Evolutionary conservation across 176 grass and related monocot species (phyloP).

Genomic region (Avena atlantica): DNA sequence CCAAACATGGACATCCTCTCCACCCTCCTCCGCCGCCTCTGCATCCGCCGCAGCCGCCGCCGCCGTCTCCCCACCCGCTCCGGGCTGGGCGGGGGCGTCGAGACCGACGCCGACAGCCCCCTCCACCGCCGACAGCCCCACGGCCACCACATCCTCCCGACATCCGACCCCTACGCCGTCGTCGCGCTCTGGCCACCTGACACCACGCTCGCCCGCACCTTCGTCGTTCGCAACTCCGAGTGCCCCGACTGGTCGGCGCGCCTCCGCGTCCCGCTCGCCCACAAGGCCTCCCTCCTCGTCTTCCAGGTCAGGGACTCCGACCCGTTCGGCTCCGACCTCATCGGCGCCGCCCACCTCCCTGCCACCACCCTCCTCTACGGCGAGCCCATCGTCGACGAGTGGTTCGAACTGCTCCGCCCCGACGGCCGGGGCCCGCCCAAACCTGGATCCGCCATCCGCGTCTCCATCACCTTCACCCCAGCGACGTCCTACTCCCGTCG

Average conservation of each 20-base stretch:
- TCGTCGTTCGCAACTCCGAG: constrained; percentile 69
- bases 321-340: constrained; percentile 72
- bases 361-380: constrained; percentile 5
- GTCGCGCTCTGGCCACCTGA: constrained; percentile 33
- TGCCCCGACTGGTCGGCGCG: constrained; percentile 47
- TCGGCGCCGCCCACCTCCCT: constrained; percentile 56
- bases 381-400: neutral
- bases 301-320: constrained; percentile 80
- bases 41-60: constrained; percentile 26
- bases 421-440: constrained; percentile 46
- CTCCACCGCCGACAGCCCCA: constrained; percentile 5
- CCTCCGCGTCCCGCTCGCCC: constrained; percentile 69
- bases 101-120: neutral
- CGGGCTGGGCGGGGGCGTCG: neutral
- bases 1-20: constrained; percentile 85
- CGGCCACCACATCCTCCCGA: constrained; percentile 19
- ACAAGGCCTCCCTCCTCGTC: constrained; percentile 37
- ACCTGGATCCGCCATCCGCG: constrained; percentile 35
- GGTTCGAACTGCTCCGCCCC: constrained; percentile 34
- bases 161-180: constrained; percentile 67
- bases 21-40: constrained; percentile 58
- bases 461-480: constrained; percentile 50
- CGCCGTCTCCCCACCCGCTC: neutral
- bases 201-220: constrained; percentile 69
- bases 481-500: neutral